Evolutionary conservation across 2,329 filamentous ascomycete genomes (phyloP).

Genomic region (Penicillium olsonii): DNA sequence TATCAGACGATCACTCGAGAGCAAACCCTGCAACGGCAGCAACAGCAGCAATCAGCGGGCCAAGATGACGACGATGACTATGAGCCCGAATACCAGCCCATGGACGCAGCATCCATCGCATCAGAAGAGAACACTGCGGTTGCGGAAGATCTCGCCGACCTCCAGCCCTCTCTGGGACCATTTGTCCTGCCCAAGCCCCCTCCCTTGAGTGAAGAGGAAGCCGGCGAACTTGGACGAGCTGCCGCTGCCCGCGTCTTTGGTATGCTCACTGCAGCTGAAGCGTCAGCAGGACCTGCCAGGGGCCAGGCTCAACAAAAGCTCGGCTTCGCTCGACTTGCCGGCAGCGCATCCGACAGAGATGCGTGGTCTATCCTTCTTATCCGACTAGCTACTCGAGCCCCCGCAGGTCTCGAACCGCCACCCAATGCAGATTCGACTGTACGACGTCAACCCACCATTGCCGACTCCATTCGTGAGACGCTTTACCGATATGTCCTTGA

Average conservation of each 20-base stretch:
- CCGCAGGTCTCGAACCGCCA: slow-evolving; percentile 60
- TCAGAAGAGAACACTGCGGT: slow-evolving; percentile 64
- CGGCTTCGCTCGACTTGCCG: slow-evolving; percentile 82
- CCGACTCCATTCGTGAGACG: slow-evolving; percentile 73
- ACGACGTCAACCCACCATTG: slow-evolving; percentile 39
- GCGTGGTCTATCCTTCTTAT: slow-evolving; percentile 89
- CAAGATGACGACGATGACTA: slow-evolving; percentile 85
- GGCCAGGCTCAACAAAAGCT: slow-evolving; percentile 53
- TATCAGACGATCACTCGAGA: slow-evolving; percentile 40
- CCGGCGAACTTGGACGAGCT: slow-evolving; percentile 71
- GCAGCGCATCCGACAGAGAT: slow-evolving; percentile 79
- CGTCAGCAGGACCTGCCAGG: slow-evolving; percentile 59
- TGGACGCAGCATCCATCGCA: slow-evolving; percentile 52
- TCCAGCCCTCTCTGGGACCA: slow-evolving; percentile 68
- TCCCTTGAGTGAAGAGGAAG: slow-evolving; percentile 69
- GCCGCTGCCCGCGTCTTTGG: slow-evolving; percentile 76
- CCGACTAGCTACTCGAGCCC: slow-evolving; percentile 78
- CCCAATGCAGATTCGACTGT: slow-evolving; percentile 27
- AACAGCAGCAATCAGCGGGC: slow-evolving; percentile 27
- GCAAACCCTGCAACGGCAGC: slow-evolving; percentile 36
- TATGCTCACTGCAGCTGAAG: slow-evolving; percentile 73
- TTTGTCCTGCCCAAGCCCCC: slow-evolving; percentile 80
- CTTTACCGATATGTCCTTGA: slow-evolving; percentile 86
- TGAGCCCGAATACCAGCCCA: slow-evolving; percentile 79
- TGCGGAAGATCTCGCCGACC: slow-evolving; percentile 72